Base-by-base conservation (phyloP, 2,329 filamentous ascomycete species). In the Alternaria sp. region DNA sequence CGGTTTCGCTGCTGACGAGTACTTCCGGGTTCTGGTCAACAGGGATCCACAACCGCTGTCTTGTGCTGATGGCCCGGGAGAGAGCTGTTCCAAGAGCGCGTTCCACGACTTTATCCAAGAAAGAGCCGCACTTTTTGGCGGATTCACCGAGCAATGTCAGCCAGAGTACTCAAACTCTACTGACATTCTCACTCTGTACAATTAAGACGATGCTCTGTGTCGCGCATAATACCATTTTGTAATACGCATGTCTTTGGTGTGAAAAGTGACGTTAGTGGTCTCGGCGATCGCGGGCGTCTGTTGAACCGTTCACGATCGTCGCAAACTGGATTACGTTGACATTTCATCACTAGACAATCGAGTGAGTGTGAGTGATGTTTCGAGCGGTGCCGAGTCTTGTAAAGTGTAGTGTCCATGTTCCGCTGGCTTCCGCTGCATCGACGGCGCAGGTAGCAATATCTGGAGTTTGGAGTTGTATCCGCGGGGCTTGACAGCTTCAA, bases 21-120 rank as follows among this genome's bases (percentile, higher is more conserved):
- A 81, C 63, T 81, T 83, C 67, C 75, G 84, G 14, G 80, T 84
- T 0, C 66, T 85, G 23, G 82, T 84, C 11, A 85, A 85, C 68
- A 76, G 79, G 57, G 80, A 77, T 49, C 82, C 83, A 14, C 81
- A 84, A 68, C 79, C 79, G 13, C 66, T 85, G 14, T 74, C 79
- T 2, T 85, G 84, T 68, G 72, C 71, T 24, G 80, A 83, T 65
- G 83, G 83, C 0, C 83, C 83, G 2, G 78, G 80, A 7, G 81
- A 81, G 65, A 84, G 81, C 63, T 86, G 84, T 64, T 79, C 77
- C 2, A 76, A 77, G 41, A 71, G 72, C 17, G 69, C 72, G 3
- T 84, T 85, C 65, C 58, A 75, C 29, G 69, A 77, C 0, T 82
- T 81, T 55, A 68, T 85, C 2, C 62, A 75, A 17, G 72, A 73